phyloP scores from a whole-genome alignment of 2,329 filamentous ascomycete genomes.

The Chrysoporthe puriensis region DNA sequence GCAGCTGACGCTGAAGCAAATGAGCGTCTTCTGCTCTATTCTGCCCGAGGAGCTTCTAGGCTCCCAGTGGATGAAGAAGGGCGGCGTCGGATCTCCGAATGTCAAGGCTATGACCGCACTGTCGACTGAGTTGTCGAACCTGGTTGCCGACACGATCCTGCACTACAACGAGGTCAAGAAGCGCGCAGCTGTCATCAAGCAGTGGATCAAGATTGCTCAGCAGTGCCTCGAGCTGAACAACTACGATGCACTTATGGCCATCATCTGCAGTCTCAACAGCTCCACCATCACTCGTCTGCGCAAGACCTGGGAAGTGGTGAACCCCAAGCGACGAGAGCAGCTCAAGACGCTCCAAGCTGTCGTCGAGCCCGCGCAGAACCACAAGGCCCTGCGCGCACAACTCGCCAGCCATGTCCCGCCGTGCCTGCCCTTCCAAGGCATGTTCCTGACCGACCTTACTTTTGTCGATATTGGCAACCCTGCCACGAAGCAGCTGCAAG shows the following conservation, averaged over 20 bases:
- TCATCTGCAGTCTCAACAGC: conserved; percentile 90
- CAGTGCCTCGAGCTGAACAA: conserved; percentile 90
- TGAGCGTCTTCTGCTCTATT: conserved; percentile 88
- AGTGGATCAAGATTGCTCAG: conserved; percentile 94
- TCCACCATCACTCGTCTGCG: conserved; percentile 87
- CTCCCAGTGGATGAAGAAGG: conserved; percentile 92
- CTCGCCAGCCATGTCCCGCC: conserved; percentile 87
- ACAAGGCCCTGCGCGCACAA: conserved; percentile 80
- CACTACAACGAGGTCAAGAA: conserved; percentile 90
- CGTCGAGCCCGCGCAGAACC: conserved; percentile 89
- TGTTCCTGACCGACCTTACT: conserved; percentile 93
- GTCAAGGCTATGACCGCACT: conserved; percentile 93
- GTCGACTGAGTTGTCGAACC: conserved; percentile 88
- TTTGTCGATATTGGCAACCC: conserved; percentile 96
- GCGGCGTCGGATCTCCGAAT: conserved; percentile 77
- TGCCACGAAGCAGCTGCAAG: conserved; percentile 75
- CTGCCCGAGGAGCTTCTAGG: conserved; percentile 88
- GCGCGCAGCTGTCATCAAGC: conserved; percentile 87
- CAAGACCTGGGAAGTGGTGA: conserved; percentile 90
- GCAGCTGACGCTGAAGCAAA: conserved; percentile 91
- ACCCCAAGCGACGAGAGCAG: conserved; percentile 78
- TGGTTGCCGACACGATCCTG: conserved; percentile 92
- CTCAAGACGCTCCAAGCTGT: conserved; percentile 81
- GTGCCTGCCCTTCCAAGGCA: conserved; percentile 92
- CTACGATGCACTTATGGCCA: conserved; percentile 95